Evolutionary conservation across 176 grass and related monocot species (phyloP).

Genomic region (Oryza meyeriana): DNA sequence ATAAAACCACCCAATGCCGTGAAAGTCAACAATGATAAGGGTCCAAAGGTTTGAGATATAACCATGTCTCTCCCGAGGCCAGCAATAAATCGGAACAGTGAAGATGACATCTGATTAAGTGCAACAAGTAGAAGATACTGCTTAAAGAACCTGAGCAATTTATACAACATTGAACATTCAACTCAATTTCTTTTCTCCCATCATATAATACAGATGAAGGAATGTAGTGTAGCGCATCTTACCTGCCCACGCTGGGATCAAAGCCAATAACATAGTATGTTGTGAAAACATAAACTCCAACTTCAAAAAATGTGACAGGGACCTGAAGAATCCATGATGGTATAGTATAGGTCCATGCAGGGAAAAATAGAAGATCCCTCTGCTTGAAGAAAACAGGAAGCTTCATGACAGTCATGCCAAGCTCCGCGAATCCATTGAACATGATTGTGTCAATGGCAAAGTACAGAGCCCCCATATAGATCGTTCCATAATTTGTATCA

Average conservation of each 20-base stretch:
- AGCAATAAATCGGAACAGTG: constrained; percentile 73
- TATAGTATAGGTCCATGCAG: constrained; percentile 78
- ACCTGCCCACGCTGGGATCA: constrained; percentile 66
- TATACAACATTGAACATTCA: not conserved
- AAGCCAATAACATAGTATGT: constrained; percentile 85
- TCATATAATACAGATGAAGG: not conserved
- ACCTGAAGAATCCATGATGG: constrained; percentile 87
- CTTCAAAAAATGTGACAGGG: constrained; percentile 83
- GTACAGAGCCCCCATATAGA: constrained; percentile 79
- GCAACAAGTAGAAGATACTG: constrained; percentile 67
- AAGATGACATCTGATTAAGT: constrained; percentile 79
- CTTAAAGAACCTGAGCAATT: constrained; percentile 72
- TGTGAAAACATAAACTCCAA: constrained; percentile 64
- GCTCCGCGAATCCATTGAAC: constrained; percentile 84
- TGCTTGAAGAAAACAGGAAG: constrained; percentile 89
- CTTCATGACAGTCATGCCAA: constrained; percentile 73
- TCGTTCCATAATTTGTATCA: constrained; percentile 31
- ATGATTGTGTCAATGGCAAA: constrained; percentile 71
- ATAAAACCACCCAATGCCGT: constrained; percentile 69
- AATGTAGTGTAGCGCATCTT: constrained; percentile 15
- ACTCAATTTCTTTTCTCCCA: not conserved
- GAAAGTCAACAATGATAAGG: constrained; percentile 61
- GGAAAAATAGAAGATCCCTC: constrained; percentile 84
- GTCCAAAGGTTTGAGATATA: constrained; percentile 70
- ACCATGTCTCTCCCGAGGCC: constrained; percentile 74